These are phyloP conservation scores for Gastrodia elata DNA, from an alignment of 106 monocot species.

Conservation along the genomic window DNA sequence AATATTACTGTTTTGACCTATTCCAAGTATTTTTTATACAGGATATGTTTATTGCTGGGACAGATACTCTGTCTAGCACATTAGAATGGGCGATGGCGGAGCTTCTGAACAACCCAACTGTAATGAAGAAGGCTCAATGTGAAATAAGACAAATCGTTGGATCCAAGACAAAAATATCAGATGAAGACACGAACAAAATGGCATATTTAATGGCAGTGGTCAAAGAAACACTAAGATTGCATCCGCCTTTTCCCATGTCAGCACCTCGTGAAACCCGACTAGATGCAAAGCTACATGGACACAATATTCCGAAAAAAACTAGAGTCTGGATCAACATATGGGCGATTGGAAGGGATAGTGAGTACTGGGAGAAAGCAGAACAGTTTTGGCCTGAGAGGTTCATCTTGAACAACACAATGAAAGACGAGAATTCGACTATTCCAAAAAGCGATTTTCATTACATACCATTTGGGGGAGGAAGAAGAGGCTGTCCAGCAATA, in stretches of 20 bases:
- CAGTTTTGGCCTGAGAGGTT: slow-evolving; percentile 14
- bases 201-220: slow-evolving; percentile 3
- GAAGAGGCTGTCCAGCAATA: slow-evolving; percentile 7
- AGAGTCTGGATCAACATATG: slow-evolving; percentile 7
- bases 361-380: slow-evolving; percentile 4
- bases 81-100: slow-evolving; percentile 32
- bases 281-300: neutral
- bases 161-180: neutral
- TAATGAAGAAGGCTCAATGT: slow-evolving; percentile 18
- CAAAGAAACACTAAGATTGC: slow-evolving; percentile 9
- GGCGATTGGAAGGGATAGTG: slow-evolving; percentile 6
- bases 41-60: slow-evolving; percentile 37
- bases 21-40: too few species aligned
- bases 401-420: neutral
- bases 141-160: slow-evolving; percentile 11
- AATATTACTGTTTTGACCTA: too few species aligned
- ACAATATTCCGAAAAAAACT: neutral
- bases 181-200: neutral
- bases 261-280: neutral
- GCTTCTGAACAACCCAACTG: slow-evolving; percentile 17
- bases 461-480: neutral
- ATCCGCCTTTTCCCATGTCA: neutral
- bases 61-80: slow-evolving; percentile 6
- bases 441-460: slow-evolving; percentile 7
- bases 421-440: too few species aligned